phyloP scores from a whole-genome alignment of 139 green algal species.

The Yamagishiella unicocca region DNA sequence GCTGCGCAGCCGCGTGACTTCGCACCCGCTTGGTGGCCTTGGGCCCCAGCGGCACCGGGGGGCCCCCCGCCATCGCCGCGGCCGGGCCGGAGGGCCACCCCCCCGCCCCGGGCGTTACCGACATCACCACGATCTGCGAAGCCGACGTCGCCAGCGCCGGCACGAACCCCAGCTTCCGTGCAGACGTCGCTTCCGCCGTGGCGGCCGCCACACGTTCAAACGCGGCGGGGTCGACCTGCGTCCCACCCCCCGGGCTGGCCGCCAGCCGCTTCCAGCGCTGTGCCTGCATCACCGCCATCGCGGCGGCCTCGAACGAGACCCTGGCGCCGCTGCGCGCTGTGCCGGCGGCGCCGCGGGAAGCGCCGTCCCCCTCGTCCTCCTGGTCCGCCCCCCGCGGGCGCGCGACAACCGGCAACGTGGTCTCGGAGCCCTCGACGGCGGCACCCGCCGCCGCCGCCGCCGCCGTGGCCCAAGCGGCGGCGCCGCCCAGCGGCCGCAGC shows the following conservation, averaged over 20 bases:
- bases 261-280: conserved; percentile 20
- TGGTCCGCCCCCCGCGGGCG: no score
- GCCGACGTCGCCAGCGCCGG: conserved; percentile 8
- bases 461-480: background rate
- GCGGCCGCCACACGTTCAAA: conserved; percentile 23
- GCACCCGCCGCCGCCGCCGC: background rate
- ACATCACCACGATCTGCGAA: conserved; percentile 5
- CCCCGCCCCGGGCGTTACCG: background rate
- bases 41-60: background rate
- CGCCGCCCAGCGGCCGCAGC: no score
- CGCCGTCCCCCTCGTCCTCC: background rate
- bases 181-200: background rate
- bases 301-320: background rate
- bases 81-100: background rate
- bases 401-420: no score
- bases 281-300: background rate
- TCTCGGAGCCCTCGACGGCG: no score
- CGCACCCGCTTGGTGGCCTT: background rate
- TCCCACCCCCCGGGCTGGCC: background rate
- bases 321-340: background rate
- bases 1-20: background rate
- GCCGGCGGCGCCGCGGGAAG: background rate
- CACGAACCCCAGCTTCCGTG: background rate
- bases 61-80: background rate
- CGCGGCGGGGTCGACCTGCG: background rate